phyloP scores from a whole-genome alignment of 192 early-diverging fungal genomes.

The Thamnidium elegans region DNA sequence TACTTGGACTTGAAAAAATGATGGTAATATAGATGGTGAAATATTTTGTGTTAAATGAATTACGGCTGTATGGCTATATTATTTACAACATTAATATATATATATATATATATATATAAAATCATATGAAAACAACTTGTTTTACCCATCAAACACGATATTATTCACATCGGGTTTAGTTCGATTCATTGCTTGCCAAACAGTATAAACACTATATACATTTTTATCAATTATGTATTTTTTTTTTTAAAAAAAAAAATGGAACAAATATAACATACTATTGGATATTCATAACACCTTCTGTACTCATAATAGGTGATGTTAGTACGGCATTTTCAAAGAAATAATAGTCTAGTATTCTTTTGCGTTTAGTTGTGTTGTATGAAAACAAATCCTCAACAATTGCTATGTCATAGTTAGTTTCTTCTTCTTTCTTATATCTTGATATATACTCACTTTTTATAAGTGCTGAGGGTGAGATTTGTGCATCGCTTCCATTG shows the following conservation, averaged over 20 bases:
- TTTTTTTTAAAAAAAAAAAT: neutral
- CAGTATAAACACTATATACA: slow-evolving; percentile 32
- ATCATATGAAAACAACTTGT: neutral
- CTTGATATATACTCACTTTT: neutral
- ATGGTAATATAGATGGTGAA: slow-evolving; percentile 49
- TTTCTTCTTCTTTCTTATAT: neutral
- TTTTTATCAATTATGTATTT: neutral
- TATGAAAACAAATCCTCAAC: slow-evolving; percentile 49
- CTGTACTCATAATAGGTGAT: slow-evolving; percentile 49
- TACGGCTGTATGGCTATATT: slow-evolving; percentile 42
- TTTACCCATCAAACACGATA: slow-evolving; percentile 39
- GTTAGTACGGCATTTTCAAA: slow-evolving; percentile 46
- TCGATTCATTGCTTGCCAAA: slow-evolving; percentile 36
- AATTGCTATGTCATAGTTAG: slow-evolving; percentile 22
- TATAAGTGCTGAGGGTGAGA: slow-evolving; percentile 17
- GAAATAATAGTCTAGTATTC: slow-evolving; percentile 55
- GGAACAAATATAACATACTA: slow-evolving; percentile 26
- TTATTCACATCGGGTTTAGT: slow-evolving; percentile 33
- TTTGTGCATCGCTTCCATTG: slow-evolving; percentile 22
- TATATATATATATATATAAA: neutral
- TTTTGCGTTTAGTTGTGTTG: slow-evolving; percentile 46
- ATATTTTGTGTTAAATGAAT: slow-evolving; percentile 49
- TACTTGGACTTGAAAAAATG: slow-evolving; percentile 44
- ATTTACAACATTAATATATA: slow-evolving; percentile 13
- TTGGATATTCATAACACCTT: slow-evolving; percentile 53